These are phyloP conservation scores for Triticum aestivum DNA, from an alignment of 176 grass and related monocot species.

Conservation along the genomic window IWGSC_CS_RefSeq_v2.1 NC_057798.1:760121871-760122370, in stretches of 20 bases:
- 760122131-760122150: background rate
- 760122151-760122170: background rate
- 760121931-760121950: background rate
- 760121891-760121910: background rate
- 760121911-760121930: background rate
- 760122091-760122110: too few species aligned
- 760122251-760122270: too few species aligned
- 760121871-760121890: background rate
- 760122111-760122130: background rate
- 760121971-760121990: background rate
- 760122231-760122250: too few species aligned
- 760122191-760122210: too few species aligned
- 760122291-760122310: too few species aligned
- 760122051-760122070: background rate
- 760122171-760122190: background rate
- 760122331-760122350: too few species aligned
- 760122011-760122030: background rate
- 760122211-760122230: too few species aligned
- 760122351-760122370: too few species aligned
- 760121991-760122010: background rate
- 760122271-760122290: too few species aligned
- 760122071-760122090: background rate
- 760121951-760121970: background rate
- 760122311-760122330: too few species aligned
- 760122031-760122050: background rate